Evolutionary conservation across 495 filamentous ascomycete species (phyloP), one percentile per base, ranked within the genome.

Genomic region (Xylaria flabelliformis): DNA sequence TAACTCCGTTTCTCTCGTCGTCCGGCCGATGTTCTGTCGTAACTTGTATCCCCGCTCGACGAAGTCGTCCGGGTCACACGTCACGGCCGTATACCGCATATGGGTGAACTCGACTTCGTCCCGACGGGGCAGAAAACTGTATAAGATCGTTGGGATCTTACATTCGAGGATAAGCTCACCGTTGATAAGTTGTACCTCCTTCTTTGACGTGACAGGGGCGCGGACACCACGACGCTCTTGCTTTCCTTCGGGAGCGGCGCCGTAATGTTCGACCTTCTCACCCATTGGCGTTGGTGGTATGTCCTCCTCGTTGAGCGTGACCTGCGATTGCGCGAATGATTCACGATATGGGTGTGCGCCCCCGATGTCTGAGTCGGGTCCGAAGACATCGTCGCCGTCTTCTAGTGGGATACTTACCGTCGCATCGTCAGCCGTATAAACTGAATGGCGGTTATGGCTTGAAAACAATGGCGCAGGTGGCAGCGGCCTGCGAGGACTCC

Each of bases 31-130:
- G 79, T 97, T 95, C 81, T 98, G 97, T n/a, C 97, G 91, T 75
- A 99, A 81, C 80, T 97, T 96, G 83, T 98, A 99, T 0, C 96
- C 95, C 64, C 90, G 86, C 19, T 88, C 85, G 0, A 93, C 91
- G 74, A 97, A 99, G 77, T 99, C 95, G 79, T 98, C 95, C 0
- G 97, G 97, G 78, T 99, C 97, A 77, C 95, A 98, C 1, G 97
- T 99, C 46, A 97, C 96, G n/a, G 97, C 97, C 41, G 97, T 98
- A 78, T 99, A 99, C n/a, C 97, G 92, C 97, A 98, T 98, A 79
- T 99, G 95, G 0, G 97, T 99, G 79, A 98, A 99, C 80, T 99
- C 97, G 62, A 93, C 89, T 73, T 97, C 94, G 80, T 98, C 94
- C 34, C 95, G 88, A 42, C 94, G 88, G 0, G 97, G 97, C 59